Conservation (phyloP, 1,284 basidiomycete genomes). For the Melanopsichium pennsylvanicum region DNA sequence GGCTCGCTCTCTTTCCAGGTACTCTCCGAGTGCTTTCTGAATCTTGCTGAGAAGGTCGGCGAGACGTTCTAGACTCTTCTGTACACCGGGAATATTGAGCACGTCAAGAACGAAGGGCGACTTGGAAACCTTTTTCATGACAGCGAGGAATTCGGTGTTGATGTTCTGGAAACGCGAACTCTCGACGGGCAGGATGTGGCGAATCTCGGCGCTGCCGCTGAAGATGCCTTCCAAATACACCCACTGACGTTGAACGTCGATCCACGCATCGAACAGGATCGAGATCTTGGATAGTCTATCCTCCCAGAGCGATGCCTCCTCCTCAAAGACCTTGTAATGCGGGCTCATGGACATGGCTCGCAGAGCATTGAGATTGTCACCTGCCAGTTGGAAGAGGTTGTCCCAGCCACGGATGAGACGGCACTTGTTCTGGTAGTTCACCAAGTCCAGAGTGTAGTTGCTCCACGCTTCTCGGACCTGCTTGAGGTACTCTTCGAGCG, state of each 20-base stretch:
- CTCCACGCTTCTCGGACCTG: conserved; percentile 93
- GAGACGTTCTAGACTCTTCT: conserved; percentile 95
- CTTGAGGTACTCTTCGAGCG: conserved; percentile 68
- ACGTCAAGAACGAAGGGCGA: conserved; percentile 97
- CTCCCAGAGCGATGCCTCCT: conserved; percentile 67
- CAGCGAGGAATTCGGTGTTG: conserved; percentile 95
- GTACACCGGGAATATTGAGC: conserved; percentile 92
- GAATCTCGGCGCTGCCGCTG: conserved; percentile 86
- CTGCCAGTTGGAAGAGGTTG: conserved; percentile 72
- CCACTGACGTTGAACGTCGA: conserved; percentile 99
- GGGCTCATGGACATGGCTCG: conserved; percentile 77
- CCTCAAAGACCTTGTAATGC: conserved; percentile 66
- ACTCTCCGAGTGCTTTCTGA: conserved; percentile 98
- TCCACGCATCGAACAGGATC: conserved; percentile 98
- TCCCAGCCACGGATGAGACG: conserved; percentile 92
- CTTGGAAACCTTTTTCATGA: conserved; percentile 99
- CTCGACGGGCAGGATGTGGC: conserved; percentile 93
- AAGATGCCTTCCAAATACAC: conserved; percentile 99
- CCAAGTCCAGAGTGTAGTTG: conserved; percentile 90
- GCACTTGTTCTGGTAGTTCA: conserved; percentile 99
- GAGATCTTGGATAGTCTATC: conserved; percentile 64
- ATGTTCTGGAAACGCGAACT: conserved; percentile 97
- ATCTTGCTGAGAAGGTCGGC: conserved; percentile 97
- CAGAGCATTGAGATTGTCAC: conserved; percentile 85
- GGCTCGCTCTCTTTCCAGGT: conserved; percentile 91